A percentile compares a stretch with the other conserved stretches of the same genome.
These are phyloP conservation scores for Angophora floribunda DNA, from an alignment of 345 rosid genomes.

Conservation along the genomic window DNA sequence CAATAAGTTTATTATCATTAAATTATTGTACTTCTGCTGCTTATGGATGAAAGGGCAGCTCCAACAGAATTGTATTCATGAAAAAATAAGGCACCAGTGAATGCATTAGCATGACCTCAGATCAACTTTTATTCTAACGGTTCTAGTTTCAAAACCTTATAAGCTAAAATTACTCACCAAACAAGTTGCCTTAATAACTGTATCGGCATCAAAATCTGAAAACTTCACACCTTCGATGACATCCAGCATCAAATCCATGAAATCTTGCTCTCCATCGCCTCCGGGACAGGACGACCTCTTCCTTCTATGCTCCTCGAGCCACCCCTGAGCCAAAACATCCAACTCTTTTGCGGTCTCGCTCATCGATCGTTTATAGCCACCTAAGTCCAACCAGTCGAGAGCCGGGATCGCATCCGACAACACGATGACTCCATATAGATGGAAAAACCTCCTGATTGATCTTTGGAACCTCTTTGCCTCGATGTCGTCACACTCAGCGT, in stretches of 20 bases:
- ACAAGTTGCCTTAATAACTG: constrained; percentile 24
- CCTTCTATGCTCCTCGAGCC: constrained; percentile 36
- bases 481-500: not conserved
- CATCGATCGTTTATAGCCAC: constrained; percentile 19
- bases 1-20: not conserved
- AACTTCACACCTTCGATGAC: constrained; percentile 3
- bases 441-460: constrained; percentile 3
- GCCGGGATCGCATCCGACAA: constrained; percentile 27
- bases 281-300: not conserved
- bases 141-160: constrained; percentile 5
- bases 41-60: not conserved
- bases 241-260: constrained; percentile 29
- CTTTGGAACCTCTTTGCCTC: not conserved
- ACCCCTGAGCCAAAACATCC: constrained; percentile 11
- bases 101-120: not conserved
- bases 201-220: constrained; percentile 11
- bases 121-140: not conserved
- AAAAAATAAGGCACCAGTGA: not conserved
- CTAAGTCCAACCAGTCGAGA: constrained; percentile 30
- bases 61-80: not conserved
- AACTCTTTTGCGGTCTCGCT: constrained; percentile 23
- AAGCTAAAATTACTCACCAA: constrained; percentile 1
- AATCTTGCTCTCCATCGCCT: constrained; percentile 11
- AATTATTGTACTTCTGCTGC: not conserved
- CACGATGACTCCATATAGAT: constrained; percentile 13